These are phyloP conservation scores for Davidsoniella eucalypti DNA, from an alignment of 2,329 filamentous ascomycete genomes.

Conservation along the genomic window DNA sequence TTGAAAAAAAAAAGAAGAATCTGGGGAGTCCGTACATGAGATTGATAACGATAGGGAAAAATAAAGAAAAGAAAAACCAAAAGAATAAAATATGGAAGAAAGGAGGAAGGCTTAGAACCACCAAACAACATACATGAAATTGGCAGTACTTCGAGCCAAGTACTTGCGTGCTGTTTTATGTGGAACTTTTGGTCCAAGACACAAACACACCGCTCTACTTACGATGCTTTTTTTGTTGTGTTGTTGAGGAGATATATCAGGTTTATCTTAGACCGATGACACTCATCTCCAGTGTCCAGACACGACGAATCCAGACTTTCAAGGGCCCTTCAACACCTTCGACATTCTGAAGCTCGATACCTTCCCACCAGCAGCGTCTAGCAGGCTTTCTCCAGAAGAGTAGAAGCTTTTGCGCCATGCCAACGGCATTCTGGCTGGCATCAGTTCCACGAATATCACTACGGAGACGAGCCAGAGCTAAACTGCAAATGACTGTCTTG, in stretches of 20 bases:
- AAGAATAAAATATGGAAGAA: too few relatives aligned
- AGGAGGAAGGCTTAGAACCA: too few relatives aligned
- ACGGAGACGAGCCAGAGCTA: constrained; percentile 79
- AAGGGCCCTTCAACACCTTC: constrained; percentile 81
- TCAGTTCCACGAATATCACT: constrained; percentile 78
- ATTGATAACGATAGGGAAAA: too few relatives aligned
- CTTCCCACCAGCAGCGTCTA: constrained; percentile 96
- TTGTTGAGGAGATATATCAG: background rate
- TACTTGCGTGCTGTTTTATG: too few relatives aligned
- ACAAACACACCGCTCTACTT: too few relatives aligned
- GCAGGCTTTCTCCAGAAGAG: constrained; percentile 98
- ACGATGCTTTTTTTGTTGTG: too few relatives aligned
- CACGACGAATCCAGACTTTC: constrained; percentile 95
- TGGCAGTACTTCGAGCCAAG: too few relatives aligned
- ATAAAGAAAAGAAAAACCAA: too few relatives aligned
- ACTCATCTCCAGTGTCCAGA: constrained; percentile 98
- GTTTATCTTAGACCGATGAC: constrained; percentile 45
- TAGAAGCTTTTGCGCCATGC: constrained; percentile 95
- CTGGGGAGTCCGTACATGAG: too few relatives aligned
- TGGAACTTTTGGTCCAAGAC: too few relatives aligned
- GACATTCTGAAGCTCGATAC: constrained; percentile 76
- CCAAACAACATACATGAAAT: too few relatives aligned
- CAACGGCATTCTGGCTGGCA: constrained; percentile 62
- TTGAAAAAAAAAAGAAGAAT: too few relatives aligned
- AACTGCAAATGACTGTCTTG: constrained; percentile 95